These are phyloP conservation scores for Lipomyces yamadae DNA, from an alignment of 805 yeast species.

Conservation along the genomic window DNA sequence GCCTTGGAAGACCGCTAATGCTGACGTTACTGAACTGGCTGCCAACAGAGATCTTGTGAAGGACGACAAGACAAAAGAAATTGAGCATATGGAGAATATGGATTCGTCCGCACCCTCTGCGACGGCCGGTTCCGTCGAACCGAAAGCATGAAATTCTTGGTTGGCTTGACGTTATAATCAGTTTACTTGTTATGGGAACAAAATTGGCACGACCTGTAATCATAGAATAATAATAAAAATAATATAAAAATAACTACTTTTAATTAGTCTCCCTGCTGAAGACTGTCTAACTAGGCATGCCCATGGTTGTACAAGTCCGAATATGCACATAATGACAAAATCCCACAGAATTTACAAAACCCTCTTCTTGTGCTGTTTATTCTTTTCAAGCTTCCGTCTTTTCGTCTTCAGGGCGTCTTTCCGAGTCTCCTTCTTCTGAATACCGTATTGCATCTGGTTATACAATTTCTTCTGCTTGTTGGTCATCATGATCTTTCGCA, in stretches of 20 bases:
- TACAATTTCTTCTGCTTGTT: conserved; percentile 93
- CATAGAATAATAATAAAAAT: neutral
- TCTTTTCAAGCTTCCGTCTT: conserved; percentile 38
- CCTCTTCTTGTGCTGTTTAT: neutral
- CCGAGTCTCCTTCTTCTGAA: conserved; percentile 78
- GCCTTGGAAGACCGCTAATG: conserved; percentile 38
- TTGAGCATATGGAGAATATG: conserved; percentile 20
- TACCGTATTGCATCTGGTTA: conserved; percentile 92
- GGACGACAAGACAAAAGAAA: conserved; percentile 14
- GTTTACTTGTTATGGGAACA: neutral
- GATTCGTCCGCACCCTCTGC: neutral
- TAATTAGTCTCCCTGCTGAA: too few relatives aligned
- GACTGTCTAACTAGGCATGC: neutral
- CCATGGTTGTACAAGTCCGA: too few relatives aligned
- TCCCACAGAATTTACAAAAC: neutral
- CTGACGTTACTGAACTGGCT: conserved; percentile 25
- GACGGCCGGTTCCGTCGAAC: neutral
- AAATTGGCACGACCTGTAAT: neutral
- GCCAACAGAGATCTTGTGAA: conserved; percentile 17
- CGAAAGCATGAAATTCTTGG: neutral
- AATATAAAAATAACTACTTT: too few relatives aligned
- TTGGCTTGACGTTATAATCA: neutral
- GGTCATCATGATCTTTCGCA: conserved; percentile 96
- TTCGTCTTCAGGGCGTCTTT: conserved; percentile 69
- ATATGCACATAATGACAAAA: neutral